Conservation (phyloP, 2,329 filamentous ascomycete genomes). For the Penicillium sp. region DNA sequence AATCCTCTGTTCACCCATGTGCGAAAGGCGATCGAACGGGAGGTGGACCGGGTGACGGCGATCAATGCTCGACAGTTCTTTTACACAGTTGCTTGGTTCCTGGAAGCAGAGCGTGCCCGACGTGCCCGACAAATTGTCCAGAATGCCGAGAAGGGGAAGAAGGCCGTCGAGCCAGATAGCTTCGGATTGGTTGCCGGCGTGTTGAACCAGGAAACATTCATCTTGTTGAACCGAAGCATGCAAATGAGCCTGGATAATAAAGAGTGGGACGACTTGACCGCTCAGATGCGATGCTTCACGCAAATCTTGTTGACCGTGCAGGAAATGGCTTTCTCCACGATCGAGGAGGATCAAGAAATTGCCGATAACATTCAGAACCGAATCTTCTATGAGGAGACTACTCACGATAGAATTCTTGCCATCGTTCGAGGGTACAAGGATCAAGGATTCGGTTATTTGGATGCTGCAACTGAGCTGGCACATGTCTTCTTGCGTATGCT, state of each 20-base stretch:
- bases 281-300: slow-evolving; percentile 91
- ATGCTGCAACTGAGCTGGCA: slow-evolving; percentile 85
- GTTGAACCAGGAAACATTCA: slow-evolving; percentile 92
- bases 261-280: slow-evolving; percentile 82
- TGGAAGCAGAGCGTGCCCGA: slow-evolving; percentile 79
- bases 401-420: slow-evolving; percentile 81
- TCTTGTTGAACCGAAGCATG: slow-evolving; percentile 82
- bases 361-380: slow-evolving; percentile 95
- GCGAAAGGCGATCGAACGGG: slow-evolving; percentile 85
- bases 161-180: slow-evolving; percentile 68
- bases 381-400: slow-evolving; percentile 97
- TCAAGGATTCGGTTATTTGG: slow-evolving; percentile 90
- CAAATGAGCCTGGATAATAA: slow-evolving; percentile 79
- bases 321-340: slow-evolving; percentile 80
- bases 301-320: slow-evolving; percentile 91
- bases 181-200: slow-evolving; percentile 88
- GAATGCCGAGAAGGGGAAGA: slow-evolving; percentile 53
- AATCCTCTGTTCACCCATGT: slow-evolving; percentile 87
- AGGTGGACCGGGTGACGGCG: slow-evolving; percentile 77
- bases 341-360: slow-evolving; percentile 96
- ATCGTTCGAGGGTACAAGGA: slow-evolving; percentile 87
- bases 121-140: slow-evolving; percentile 62
- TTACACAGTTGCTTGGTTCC: slow-evolving; percentile 90
- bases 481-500: slow-evolving; percentile 92
- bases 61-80: slow-evolving; percentile 86